Evolutionary conservation across 306 rosid genomes (phyloP).

Genomic region (Quercus cerris): DNA sequence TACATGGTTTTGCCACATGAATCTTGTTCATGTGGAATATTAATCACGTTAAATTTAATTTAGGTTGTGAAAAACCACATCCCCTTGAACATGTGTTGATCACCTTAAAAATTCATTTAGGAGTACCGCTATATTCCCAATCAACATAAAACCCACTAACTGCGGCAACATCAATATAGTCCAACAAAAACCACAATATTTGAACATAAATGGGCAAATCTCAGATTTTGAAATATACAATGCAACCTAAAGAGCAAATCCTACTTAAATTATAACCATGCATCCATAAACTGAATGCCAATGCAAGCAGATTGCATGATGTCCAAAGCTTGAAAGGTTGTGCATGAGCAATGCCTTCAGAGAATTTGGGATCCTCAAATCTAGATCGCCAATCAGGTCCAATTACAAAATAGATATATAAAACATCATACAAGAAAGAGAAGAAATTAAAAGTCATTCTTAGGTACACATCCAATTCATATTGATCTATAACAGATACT

Average conservation of each 20-base stretch:
- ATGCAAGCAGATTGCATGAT: conserved; percentile 9
- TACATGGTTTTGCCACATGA: no score
- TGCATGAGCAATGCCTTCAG: conserved; percentile 53
- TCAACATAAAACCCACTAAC: no score
- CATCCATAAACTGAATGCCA: conserved; percentile 31
- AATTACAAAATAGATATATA: conserved; percentile 80
- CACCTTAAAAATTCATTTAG: no score
- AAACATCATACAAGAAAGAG: not conserved
- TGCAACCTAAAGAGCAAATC: conserved; percentile 44
- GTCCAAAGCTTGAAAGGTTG: conserved; percentile 21
- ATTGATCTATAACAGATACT: no score
- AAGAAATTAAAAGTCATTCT: not conserved
- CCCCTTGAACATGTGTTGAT: no score
- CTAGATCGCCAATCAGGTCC: conserved; percentile 92
- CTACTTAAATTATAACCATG: conserved; percentile 38
- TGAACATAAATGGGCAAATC: not conserved
- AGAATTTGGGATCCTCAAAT: conserved; percentile 95
- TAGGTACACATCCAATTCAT: no score
- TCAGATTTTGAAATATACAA: conserved; percentile 26
- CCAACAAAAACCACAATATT: conserved; percentile 31
- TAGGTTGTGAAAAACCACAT: no score
- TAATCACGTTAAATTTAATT: no score
- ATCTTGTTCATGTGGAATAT: no score
- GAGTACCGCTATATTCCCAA: no score
- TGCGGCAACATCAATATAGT: not conserved